Conservation (phyloP, 148 eudicot genomes). For the Rhododendron molle region DNA sequence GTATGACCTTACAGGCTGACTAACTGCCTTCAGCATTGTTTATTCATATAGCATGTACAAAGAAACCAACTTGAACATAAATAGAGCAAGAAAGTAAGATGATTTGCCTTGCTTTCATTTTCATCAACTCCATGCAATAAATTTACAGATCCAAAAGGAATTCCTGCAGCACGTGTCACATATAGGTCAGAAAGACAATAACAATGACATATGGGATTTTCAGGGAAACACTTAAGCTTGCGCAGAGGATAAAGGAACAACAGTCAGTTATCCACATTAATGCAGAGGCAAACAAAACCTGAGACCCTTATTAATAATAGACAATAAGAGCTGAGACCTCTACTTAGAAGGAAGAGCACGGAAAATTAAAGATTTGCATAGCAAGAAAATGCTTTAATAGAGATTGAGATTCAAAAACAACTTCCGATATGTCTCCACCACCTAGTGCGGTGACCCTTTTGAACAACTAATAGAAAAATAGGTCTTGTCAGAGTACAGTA, state of each 20-base stretch:
- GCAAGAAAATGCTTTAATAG: background rate
- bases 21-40: background rate
- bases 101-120: slow-evolving; percentile 88
- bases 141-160: slow-evolving; percentile 96
- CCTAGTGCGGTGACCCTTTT: background rate
- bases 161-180: slow-evolving; percentile 53
- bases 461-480: background rate
- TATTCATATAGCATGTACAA: background rate
- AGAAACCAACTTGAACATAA: slow-evolving; percentile 14
- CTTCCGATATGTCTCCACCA: background rate
- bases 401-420: background rate
- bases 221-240: background rate
- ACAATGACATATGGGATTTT: background rate
- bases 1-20: background rate
- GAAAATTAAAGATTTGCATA: background rate
- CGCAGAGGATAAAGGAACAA: background rate
- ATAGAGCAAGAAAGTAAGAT: slow-evolving; percentile 23
- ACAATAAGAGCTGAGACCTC: background rate
- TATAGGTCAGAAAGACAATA: background rate
- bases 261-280: background rate
- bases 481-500: background rate
- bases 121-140: slow-evolving; percentile 89
- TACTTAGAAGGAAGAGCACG: background rate
- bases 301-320: background rate
- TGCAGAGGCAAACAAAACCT: background rate